A percentile compares a stretch with the other conserved stretches of the same genome.
Conservation (phyloP, 495 filamentous ascomycete species). For the Chlorociboria aeruginascens region DNA sequence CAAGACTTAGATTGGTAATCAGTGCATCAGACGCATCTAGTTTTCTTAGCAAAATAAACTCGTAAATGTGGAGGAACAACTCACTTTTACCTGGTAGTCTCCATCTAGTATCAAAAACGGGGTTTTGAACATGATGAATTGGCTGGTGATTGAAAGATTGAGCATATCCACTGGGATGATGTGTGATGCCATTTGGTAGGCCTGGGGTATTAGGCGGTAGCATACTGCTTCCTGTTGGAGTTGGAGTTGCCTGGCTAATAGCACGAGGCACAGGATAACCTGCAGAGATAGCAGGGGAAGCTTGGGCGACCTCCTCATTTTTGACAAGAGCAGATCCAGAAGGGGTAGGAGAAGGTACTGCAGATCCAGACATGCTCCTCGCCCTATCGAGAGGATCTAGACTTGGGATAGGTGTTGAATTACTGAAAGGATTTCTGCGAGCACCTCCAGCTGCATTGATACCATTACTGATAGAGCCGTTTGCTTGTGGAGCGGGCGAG, state of each 20-base stretch:
- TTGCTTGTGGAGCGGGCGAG: constrained; percentile 40
- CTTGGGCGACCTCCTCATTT: constrained; percentile 27
- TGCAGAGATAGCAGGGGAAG: constrained; percentile 17
- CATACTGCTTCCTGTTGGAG: constrained; percentile 26
- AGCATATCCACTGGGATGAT: constrained; percentile 8
- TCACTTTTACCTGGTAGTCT: constrained; percentile 45
- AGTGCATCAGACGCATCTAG: constrained; percentile 43
- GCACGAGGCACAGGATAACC: constrained; percentile 16
- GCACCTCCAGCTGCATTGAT: constrained; percentile 1
- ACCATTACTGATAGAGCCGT: constrained; percentile 16
- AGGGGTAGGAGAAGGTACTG: constrained; percentile 34
- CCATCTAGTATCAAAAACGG: constrained; percentile 19
- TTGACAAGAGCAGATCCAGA: constrained; percentile 29
- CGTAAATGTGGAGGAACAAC: constrained; percentile 9
- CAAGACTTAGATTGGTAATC: constrained; percentile 51
- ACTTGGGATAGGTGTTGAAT: constrained; percentile 15
- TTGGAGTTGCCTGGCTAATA: constrained; percentile 17
- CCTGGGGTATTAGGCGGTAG: constrained; percentile 29
- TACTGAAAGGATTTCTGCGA: constrained; percentile 18
- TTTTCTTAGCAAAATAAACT: constrained; percentile 1
- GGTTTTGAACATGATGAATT: constrained; percentile 12
- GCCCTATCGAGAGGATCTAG: constrained; percentile 26
- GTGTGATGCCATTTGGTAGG: constrained; percentile 22
- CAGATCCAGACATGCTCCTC: constrained; percentile 31
- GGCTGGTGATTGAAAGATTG: constrained; percentile 16